Percentiles rank a stretch among this genome's conserved stretches.
phyloP scores from a whole-genome alignment of 2,329 filamentous ascomycete species.

The Pyrenochaeta sp. region DNA sequence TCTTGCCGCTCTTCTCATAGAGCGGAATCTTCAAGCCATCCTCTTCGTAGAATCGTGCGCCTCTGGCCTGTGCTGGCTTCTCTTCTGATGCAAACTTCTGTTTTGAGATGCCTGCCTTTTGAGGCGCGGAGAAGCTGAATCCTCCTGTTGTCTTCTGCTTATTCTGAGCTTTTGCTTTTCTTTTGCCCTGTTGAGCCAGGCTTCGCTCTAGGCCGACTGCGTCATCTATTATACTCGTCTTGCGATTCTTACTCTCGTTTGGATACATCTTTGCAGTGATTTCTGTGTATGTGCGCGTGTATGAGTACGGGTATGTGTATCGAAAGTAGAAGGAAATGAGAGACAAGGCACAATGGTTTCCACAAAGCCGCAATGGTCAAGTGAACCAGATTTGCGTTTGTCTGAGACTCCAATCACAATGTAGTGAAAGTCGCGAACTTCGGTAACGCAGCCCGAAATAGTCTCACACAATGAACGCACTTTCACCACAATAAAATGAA shows the following conservation, averaged over 20 bases:
- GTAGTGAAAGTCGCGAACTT: conserved; percentile 1
- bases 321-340: background rate
- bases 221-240: conserved; percentile 10
- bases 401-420: conserved; percentile 10
- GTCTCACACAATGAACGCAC: background rate
- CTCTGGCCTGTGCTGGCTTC: background rate
- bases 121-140: background rate
- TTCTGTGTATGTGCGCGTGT: background rate
- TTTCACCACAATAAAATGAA: background rate
- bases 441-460: background rate
- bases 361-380: background rate
- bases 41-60: conserved; percentile 13
- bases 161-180: conserved; percentile 3
- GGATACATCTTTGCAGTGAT: background rate
- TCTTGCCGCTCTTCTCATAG: conserved; percentile 13
- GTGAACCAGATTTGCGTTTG: background rate
- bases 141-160: conserved; percentile 2
- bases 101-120: background rate
- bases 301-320: background rate
- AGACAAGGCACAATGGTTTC: background rate
- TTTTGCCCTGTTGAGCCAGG: conserved; percentile 2
- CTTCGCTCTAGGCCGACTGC: conserved; percentile 4
- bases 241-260: background rate
- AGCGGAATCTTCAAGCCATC: conserved; percentile 22
- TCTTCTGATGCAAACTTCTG: background rate